Conservation (phyloP, 2,329 filamentous ascomycete genomes). For the Phialemoniopsis sp. region DNA sequence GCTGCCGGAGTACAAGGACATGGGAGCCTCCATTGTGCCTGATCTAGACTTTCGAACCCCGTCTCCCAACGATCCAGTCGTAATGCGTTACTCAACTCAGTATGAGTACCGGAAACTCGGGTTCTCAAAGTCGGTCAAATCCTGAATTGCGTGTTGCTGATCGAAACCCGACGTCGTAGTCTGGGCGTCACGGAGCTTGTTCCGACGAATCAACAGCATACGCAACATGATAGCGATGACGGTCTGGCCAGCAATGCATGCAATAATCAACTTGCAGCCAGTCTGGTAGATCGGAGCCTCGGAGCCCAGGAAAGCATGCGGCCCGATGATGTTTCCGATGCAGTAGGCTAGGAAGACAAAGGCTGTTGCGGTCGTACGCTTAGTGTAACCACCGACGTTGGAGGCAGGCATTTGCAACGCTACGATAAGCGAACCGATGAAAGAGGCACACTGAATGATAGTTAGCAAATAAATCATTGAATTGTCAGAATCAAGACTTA, state of each 20-base stretch:
- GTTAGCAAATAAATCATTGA: too few species aligned
- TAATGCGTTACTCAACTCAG: too few species aligned
- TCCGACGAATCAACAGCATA: conserved; percentile 19
- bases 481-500: conserved; percentile 7
- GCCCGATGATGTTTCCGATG: conserved; percentile 29
- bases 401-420: conserved; percentile 34
- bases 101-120: conserved; percentile 15
- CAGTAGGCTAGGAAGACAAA: conserved; percentile 28
- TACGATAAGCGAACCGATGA: conserved; percentile 39
- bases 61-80: too few species aligned
- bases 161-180: conserved; percentile 3
- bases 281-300: conserved; percentile 36
- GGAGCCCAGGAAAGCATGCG: conserved; percentile 23
- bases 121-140: conserved; percentile 28
- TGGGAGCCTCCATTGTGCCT: too few species aligned
- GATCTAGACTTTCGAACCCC: too few species aligned
- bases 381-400: conserved; percentile 29
- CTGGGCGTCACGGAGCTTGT: conserved; percentile 21
- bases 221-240: conserved; percentile 23
- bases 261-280: conserved; percentile 35
- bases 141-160: conserved; percentile 17
- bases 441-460: conserved; percentile 27
- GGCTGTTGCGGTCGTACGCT: conserved; percentile 26
- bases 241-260: conserved; percentile 28
- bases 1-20: too few species aligned